Evolutionary conservation across 345 rosid genomes (phyloP).

Genomic region (Mercurialis annua): DNA sequence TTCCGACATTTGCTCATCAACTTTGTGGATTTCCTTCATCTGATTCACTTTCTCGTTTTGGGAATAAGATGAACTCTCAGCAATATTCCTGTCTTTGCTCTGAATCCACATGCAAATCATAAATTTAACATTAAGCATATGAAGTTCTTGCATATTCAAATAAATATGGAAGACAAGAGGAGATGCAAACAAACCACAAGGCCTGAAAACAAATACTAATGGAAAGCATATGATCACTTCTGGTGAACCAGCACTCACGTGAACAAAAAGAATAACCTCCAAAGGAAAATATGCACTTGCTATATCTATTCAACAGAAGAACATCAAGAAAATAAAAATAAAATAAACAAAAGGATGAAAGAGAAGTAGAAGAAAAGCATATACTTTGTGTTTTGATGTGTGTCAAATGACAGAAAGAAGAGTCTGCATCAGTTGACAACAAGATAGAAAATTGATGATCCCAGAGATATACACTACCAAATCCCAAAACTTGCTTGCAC

Average conservation of each 20-base stretch:
- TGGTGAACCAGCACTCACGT: background rate
- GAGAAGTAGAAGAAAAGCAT: background rate
- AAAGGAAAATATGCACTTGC: background rate
- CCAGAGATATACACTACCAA: background rate
- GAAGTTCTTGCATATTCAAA: slow-evolving; percentile 2
- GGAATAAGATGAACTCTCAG: slow-evolving; percentile 30
- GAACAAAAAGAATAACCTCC: background rate
- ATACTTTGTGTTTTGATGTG: background rate
- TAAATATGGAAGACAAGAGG: background rate
- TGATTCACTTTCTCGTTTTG: slow-evolving; percentile 32
- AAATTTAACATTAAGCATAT: slow-evolving; percentile 8
- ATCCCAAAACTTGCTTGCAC: background rate
- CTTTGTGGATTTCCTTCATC: slow-evolving; percentile 36
- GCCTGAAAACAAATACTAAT: background rate
- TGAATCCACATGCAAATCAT: slow-evolving; percentile 28
- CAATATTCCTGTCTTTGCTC: slow-evolving; percentile 23
- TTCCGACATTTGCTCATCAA: slow-evolving; percentile 37
- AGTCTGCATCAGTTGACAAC: background rate
- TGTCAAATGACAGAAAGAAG: background rate
- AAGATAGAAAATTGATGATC: background rate
- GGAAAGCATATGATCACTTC: background rate
- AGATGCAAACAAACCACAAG: background rate
- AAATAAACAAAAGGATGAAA: background rate
- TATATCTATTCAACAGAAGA: background rate
- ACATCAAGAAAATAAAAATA: too few species aligned